Percentiles rank a stretch among this genome's conserved stretches.
phyloP scores from a whole-genome alignment of 2,329 filamentous ascomycete species.

The Xylaria digitata region DNA sequence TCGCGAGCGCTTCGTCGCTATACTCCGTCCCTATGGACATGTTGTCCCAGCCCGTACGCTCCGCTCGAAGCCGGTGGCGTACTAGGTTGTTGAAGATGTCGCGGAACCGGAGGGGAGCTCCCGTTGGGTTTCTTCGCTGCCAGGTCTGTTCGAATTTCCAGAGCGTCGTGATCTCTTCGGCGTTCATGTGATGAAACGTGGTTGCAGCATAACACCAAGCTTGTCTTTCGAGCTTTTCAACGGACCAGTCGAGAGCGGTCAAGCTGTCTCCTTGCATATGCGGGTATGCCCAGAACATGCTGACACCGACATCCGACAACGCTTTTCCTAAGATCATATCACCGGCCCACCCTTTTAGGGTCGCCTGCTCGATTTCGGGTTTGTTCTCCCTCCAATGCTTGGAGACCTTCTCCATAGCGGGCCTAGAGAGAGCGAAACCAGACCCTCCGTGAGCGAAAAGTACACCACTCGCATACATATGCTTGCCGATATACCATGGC shows the following conservation, averaged over 20 bases:
- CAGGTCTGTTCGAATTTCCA: constrained; percentile 42
- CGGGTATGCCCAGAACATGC: constrained; percentile 40
- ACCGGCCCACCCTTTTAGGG: constrained; percentile 38
- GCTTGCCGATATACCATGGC: constrained; percentile 51
- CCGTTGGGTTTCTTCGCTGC: constrained; percentile 32
- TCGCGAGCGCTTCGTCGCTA: constrained; percentile 38
- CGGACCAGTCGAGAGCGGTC: constrained; percentile 38
- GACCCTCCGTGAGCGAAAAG: constrained; percentile 54
- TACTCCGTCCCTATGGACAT: constrained; percentile 40
- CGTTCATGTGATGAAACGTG: constrained; percentile 42
- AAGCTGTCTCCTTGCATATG: constrained; percentile 40
- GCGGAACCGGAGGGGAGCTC: constrained; percentile 37
- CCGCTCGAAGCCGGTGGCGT: constrained; percentile 34
- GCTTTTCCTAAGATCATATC: constrained; percentile 42
- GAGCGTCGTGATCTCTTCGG: constrained; percentile 36
- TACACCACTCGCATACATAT: constrained; percentile 49
- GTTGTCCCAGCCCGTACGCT: constrained; percentile 39
- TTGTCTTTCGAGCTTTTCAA: constrained; percentile 38
- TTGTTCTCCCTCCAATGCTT: constrained; percentile 32
- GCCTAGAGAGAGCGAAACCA: constrained; percentile 50
- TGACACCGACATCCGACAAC: constrained; percentile 34
- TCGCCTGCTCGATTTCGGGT: constrained; percentile 35
- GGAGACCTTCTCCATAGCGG: constrained; percentile 50
- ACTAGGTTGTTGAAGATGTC: constrained; percentile 41
- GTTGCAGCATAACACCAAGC: constrained; percentile 42